A percentile compares a stretch with the other conserved stretches of the same genome.
phyloP scores from a whole-genome alignment of 352 stramenopile species.

The Globisporangium emineosum region DNA sequence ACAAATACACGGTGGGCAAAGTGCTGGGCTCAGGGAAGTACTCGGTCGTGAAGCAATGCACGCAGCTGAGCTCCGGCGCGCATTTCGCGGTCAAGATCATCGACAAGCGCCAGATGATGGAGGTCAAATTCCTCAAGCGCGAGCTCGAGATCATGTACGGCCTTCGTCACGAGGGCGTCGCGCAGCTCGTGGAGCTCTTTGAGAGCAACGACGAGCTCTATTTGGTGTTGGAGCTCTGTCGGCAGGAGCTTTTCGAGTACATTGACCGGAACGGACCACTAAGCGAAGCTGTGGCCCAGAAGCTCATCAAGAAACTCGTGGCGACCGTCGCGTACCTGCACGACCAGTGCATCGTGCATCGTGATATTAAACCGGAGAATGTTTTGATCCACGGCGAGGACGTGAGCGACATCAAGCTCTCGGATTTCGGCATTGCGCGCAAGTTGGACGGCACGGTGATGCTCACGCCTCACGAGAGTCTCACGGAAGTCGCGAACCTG shows the following conservation, averaged over 20 bases:
- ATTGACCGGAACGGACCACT: constrained; percentile 74
- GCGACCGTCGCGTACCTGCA: constrained; percentile 83
- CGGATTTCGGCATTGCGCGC: constrained; percentile 80
- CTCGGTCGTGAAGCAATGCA: constrained; percentile 72
- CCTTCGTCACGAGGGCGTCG: constrained; percentile 68
- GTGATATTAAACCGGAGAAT: constrained; percentile 86
- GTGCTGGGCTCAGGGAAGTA: constrained; percentile 77
- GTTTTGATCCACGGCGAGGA: constrained; percentile 69
- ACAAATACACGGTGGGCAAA: constrained; percentile 43
- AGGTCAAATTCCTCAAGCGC: constrained; percentile 78
- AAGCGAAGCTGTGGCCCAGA: constrained; percentile 57
- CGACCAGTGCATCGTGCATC: constrained; percentile 77
- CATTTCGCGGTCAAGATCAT: constrained; percentile 79
- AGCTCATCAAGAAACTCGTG: constrained; percentile 72
- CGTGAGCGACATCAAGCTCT: constrained; percentile 75
- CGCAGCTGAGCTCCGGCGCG: constrained; percentile 25
- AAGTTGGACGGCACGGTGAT: constrained; percentile 58
- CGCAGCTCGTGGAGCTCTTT: constrained; percentile 78
- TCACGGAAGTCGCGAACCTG: constrained; percentile 61
- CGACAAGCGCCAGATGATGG: constrained; percentile 80
- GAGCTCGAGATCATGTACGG: constrained; percentile 87
- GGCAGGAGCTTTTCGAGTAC: constrained; percentile 80
- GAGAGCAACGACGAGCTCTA: constrained; percentile 73
- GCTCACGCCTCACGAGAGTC: constrained; percentile 69
- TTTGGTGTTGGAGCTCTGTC: constrained; percentile 80